These are phyloP conservation scores for Rubus idaeus DNA, from an alignment of 306 rosid species.

Conservation along the genomic window DNA sequence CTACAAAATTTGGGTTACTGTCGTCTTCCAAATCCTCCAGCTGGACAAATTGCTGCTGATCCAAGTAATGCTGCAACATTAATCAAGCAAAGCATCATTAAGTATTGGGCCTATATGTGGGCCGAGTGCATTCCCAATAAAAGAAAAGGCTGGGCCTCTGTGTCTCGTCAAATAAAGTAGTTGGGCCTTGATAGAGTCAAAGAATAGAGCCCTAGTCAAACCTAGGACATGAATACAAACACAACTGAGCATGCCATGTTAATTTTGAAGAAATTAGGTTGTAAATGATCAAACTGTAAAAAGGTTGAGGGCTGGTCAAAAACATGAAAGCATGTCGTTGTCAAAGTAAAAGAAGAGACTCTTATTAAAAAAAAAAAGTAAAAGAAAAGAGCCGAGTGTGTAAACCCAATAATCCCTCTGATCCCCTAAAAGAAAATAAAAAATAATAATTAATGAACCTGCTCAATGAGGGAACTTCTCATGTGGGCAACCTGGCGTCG, in stretches of 20 bases:
- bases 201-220: neutral
- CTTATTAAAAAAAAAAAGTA: neutral
- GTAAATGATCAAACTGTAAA: neutral
- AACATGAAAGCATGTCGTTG: neutral
- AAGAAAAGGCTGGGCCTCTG: neutral
- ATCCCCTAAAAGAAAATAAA: neutral
- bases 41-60: conserved; percentile 69
- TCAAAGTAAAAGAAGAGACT: no score
- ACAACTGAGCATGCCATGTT: neutral
- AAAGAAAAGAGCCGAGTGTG: neutral
- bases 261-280: neutral
- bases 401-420: neutral
- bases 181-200: neutral
- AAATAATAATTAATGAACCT: conserved; percentile 38
- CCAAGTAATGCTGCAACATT: conserved; percentile 57
- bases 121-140: neutral
- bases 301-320: neutral
- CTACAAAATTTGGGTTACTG: conserved; percentile 70
- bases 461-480: conserved; percentile 58
- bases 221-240: neutral
- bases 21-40: conserved; percentile 80
- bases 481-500: conserved; percentile 46
- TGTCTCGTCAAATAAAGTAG: neutral
- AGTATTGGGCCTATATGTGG: neutral
- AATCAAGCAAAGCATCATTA: neutral